Evolutionary conservation across 2,329 filamentous ascomycete species (phyloP), one percentile per base, ranked within the genome.

Genomic region (Epichloe uncinata): DNA sequence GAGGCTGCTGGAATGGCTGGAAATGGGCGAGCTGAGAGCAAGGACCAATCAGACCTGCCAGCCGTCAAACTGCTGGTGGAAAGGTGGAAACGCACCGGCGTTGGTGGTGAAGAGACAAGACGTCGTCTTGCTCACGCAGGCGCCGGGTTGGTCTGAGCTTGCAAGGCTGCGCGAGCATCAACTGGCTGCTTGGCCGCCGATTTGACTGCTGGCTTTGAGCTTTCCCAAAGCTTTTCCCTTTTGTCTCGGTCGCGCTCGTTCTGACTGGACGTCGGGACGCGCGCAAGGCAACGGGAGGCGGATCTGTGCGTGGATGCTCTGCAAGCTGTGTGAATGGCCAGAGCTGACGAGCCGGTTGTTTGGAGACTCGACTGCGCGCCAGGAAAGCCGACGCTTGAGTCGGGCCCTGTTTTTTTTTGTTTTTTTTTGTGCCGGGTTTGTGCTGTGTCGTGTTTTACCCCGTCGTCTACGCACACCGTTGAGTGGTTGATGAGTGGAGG

Each of bases 401-500:
- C n/a, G 26, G 26, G 26, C 40, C 47, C 52, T 48, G 42, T 48
- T 47, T 36, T 45, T 18, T 6, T 35, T 55, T 56, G 15, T 6
- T 36, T 55, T 55, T 18, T 6, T 22, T 55, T 18, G 46, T 52
- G 53, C 51, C 52, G 36, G 33, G 18, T 55, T 52, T 50, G 34
- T 41, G 30, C 46, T 45, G 16, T 46, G 13, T 47, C 36, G 34
- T 40, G 18, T 47, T 30, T 51, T 41, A n/a, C 45, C 45, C 52
- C 51, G 56, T 51, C 54, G 44, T 54, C 45, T 30, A 45, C 42
- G 53, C 53, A 49, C 51, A 40, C 56, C 53, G 54, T 53, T 54
- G 58, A 60, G 67, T 69, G 69, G 33, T 43, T n/a, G 43, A 15
- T n/a, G 34, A 15, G 43, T 26, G 43, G 69, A 66, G 56, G 62